Evolutionary conservation across 2,329 filamentous ascomycete species (phyloP).

Genomic region (Triangularia setosa): DNA sequence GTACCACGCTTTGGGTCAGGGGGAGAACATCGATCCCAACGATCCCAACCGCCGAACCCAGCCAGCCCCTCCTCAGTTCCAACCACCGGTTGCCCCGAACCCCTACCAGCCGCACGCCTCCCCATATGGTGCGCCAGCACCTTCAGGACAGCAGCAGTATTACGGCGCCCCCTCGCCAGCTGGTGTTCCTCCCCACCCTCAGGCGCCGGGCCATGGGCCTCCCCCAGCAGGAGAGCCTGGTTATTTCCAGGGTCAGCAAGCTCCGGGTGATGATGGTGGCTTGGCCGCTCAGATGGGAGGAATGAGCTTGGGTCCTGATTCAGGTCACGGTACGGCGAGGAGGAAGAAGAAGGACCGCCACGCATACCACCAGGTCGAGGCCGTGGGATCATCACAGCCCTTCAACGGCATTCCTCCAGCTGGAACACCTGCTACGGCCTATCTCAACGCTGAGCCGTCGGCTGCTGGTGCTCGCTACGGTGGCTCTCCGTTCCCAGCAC

Average conservation of each 20-base stretch:
- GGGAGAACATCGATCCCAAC: conserved; percentile 48
- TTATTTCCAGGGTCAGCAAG: conserved; percentile 33
- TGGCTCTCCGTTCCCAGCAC: conserved; percentile 59
- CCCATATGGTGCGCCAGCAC: conserved; percentile 29
- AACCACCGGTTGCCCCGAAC: conserved; percentile 49
- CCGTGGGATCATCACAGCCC: conserved; percentile 62
- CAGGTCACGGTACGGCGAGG: conserved; percentile 45
- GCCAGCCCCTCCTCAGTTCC: conserved; percentile 41
- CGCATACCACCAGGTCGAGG: conserved; percentile 82
- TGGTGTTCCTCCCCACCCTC: conserved; percentile 19
- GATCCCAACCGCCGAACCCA: conserved; percentile 46
- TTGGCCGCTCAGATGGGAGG: conserved; percentile 73
- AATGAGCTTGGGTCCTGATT: conserved; percentile 57
- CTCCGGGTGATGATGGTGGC: conserved; percentile 41
- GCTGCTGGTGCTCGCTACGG: conserved; percentile 44
- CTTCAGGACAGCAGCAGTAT: not conserved
- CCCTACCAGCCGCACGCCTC: conserved; percentile 48
- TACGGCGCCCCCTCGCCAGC: not conserved
- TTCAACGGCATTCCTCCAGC: conserved; percentile 65
- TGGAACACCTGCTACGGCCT: conserved; percentile 52
- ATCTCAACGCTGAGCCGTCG: conserved; percentile 53
- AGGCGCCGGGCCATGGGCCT: conserved; percentile 32
- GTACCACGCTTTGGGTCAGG: conserved; percentile 50
- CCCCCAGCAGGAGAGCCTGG: conserved; percentile 24
- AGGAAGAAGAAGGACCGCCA: conserved; percentile 94